Percentiles rank a stretch among this genome's conserved stretches.
phyloP scores from a whole-genome alignment of 805 yeast genomes.

The Yamadazyma insecticola region DNA sequence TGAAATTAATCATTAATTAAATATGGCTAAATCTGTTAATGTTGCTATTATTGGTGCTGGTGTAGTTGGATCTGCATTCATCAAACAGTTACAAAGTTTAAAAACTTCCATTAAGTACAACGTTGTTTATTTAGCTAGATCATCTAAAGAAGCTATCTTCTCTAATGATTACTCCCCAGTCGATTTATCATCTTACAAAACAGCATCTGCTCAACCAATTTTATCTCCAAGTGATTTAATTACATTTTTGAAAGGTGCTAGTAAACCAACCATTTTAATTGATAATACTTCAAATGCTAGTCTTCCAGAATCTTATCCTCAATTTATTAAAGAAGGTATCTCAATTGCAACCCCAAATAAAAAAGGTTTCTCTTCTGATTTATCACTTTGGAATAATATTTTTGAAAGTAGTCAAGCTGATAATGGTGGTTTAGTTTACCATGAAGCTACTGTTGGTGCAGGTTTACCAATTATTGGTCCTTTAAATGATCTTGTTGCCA shows the following conservation, averaged over 20 bases:
- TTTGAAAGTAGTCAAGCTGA: constrained; percentile 51
- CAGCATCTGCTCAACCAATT: constrained; percentile 43
- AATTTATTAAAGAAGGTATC: constrained; percentile 68
- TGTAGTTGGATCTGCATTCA: constrained; percentile 89
- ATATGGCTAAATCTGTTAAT: constrained; percentile 27
- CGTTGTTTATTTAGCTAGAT: constrained; percentile 71
- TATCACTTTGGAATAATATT: constrained; percentile 71
- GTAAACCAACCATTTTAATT: constrained; percentile 74
- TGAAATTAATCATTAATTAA: too few species aligned
- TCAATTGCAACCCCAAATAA: constrained; percentile 98
- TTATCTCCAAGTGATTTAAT: constrained; percentile 57
- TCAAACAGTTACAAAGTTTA: constrained; percentile 69
- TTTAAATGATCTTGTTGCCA: constrained; percentile 78
- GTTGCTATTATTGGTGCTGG: constrained; percentile 69
- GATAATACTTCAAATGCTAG: constrained; percentile 90
- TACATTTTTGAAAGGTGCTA: constrained; percentile 58
- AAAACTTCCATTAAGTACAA: constrained; percentile 64
- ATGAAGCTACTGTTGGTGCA: constrained; percentile 98
- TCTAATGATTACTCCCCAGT: constrained; percentile 70
- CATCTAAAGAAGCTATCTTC: constrained; percentile 64
- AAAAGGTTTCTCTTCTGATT: constrained; percentile 86
- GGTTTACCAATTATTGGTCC: constrained; percentile 93
- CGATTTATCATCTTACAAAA: constrained; percentile 55
- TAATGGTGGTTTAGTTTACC: constrained; percentile 76
- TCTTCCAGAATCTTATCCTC: constrained; percentile 74